These are phyloP conservation scores for Clarireedia monteithiana DNA, from an alignment of 2,329 filamentous ascomycete genomes.

Conservation along the genomic window DNA sequence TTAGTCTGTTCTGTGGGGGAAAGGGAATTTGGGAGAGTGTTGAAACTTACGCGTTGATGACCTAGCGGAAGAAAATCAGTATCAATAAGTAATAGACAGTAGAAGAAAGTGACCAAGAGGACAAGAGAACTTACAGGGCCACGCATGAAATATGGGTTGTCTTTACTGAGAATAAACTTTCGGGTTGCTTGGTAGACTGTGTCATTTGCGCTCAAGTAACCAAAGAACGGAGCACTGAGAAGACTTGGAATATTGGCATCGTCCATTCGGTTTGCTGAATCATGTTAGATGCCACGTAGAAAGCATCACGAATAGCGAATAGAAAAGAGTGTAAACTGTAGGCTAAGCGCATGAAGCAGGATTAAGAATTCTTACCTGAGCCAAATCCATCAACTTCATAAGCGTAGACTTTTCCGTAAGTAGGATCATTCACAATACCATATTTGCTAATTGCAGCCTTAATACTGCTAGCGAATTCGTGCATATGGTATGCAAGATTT, in stretches of 20 bases:
- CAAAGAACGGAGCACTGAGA: slow-evolving; percentile 56
- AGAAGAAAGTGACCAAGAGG: slow-evolving; percentile 34
- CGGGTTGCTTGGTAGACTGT: slow-evolving; percentile 71
- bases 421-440: slow-evolving; percentile 57
- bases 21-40: slow-evolving; percentile 45
- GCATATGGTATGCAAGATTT: slow-evolving; percentile 50
- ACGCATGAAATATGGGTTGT: slow-evolving; percentile 69
- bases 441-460: slow-evolving; percentile 60
- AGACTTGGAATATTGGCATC: slow-evolving; percentile 65
- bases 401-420: slow-evolving; percentile 62
- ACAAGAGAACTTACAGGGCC: slow-evolving; percentile 15
- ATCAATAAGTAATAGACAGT: background rate
- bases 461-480: slow-evolving; percentile 52
- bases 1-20: slow-evolving; percentile 35
- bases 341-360: background rate
- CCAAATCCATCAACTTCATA: slow-evolving; percentile 74
- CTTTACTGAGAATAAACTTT: slow-evolving; percentile 64
- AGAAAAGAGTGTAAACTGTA: background rate
- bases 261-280: slow-evolving; percentile 52
- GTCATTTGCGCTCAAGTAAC: slow-evolving; percentile 51
- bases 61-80: background rate
- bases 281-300: slow-evolving; percentile 19
- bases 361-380: slow-evolving; percentile 29
- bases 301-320: background rate
- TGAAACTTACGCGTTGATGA: slow-evolving; percentile 47